A percentile compares a stretch with the other conserved stretches of the same genome.
phyloP scores from a whole-genome alignment of 441 rosid genomes.

The Euphorbia schlechtendalii region DNA sequence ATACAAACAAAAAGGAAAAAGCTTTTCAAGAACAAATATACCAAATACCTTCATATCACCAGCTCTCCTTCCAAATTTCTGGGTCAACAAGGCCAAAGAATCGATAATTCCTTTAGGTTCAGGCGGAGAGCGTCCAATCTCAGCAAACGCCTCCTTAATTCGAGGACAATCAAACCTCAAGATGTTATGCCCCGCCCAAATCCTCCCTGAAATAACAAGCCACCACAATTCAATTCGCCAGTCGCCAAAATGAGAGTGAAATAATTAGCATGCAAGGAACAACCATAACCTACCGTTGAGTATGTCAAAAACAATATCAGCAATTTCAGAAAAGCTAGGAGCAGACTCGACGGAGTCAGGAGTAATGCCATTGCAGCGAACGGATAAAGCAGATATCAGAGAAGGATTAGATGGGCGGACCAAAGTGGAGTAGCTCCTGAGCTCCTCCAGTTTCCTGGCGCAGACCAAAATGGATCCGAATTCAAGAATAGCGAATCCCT shows the following conservation, averaged over 20 bases:
- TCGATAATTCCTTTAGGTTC: slow-evolving; percentile 75
- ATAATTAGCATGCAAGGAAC: neutral
- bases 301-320: slow-evolving; percentile 61
- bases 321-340: slow-evolving; percentile 61
- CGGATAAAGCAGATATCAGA: slow-evolving; percentile 47
- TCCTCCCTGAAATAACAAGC: slow-evolving; percentile 43
- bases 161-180: slow-evolving; percentile 77
- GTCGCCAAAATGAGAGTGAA: neutral
- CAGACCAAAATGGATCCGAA: slow-evolving; percentile 89
- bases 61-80: slow-evolving; percentile 78
- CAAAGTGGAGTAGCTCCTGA: slow-evolving; percentile 57
- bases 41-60: slow-evolving; percentile 71
- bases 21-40: neutral
- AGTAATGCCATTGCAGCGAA: slow-evolving; percentile 65
- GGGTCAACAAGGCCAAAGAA: slow-evolving; percentile 67
- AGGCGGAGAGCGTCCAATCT: slow-evolving; percentile 58
- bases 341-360: slow-evolving; percentile 43
- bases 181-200: slow-evolving; percentile 97
- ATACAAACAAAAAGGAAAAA: slow-evolving; percentile 1
- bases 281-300: slow-evolving; percentile 48
- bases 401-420: slow-evolving; percentile 63
- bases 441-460: slow-evolving; percentile 65
- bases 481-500: slow-evolving; percentile 59
- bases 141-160: slow-evolving; percentile 59
- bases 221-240: neutral